A percentile compares a stretch with the other conserved stretches of the same genome.
These are phyloP conservation scores for Mortierella sp. DNA, from an alignment of 371 early-diverging fungal genomes.

Conservation along the genomic window DNA sequence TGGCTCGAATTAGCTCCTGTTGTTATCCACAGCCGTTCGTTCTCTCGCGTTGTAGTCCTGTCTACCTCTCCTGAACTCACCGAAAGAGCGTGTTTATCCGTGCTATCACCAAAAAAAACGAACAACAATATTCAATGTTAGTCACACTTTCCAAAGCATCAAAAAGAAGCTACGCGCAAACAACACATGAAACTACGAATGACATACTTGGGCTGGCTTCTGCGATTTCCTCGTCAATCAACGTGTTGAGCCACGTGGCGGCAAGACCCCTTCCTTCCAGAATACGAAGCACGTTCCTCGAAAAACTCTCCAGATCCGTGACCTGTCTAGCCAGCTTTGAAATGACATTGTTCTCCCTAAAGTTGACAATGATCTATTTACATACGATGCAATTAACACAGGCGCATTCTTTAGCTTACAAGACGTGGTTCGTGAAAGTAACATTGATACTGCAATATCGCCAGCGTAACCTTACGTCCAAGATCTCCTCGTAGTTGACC, in stretches of 20 bases:
- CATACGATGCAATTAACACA: background rate
- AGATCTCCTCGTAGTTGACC: conserved; percentile 53
- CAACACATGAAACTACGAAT: background rate
- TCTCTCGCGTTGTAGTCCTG: background rate
- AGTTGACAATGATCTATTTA: conserved; percentile 60
- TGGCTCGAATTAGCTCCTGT: background rate
- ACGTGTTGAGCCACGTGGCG: conserved; percentile 68
- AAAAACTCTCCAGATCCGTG: conserved; percentile 68
- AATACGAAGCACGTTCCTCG: conserved; percentile 68
- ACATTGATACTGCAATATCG: too few species aligned
- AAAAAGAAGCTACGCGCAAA: background rate
- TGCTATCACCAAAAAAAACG: conserved; percentile 15
- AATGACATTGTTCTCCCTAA: conserved; percentile 62
- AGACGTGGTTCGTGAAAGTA: background rate
- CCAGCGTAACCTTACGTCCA: conserved; percentile 42
- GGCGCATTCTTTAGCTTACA: background rate
- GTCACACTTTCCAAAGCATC: background rate
- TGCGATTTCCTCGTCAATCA: conserved; percentile 74
- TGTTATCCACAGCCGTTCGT: background rate
- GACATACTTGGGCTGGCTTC: conserved; percentile 60
- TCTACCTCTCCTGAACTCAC: conserved; percentile 7
- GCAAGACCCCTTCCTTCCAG: conserved; percentile 64
- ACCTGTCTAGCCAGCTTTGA: conserved; percentile 62
- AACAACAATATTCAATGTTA: background rate
- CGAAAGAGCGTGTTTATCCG: conserved; percentile 51